Percentiles rank a stretch among this genome's conserved stretches.
Evolutionary conservation across 2,329 filamentous ascomycete species (phyloP).

Genomic region (Neofusicoccum sp.): DNA sequence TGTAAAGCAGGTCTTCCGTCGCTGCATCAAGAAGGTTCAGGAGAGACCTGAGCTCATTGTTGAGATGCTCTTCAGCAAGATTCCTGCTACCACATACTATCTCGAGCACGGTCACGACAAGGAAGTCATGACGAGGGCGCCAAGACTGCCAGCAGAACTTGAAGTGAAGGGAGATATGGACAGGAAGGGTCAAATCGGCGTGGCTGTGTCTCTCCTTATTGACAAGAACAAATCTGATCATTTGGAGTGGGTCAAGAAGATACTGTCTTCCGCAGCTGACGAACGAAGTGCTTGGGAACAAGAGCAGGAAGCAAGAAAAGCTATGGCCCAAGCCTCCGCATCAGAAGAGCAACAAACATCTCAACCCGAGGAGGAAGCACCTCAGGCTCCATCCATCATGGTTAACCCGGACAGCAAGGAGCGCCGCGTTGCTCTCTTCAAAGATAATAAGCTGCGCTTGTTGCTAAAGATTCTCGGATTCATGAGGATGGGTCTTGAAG

Average conservation of each 20-base stretch:
- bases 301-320: constrained; percentile 61
- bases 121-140: constrained; percentile 64
- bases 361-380: constrained; percentile 23
- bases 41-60: constrained; percentile 82
- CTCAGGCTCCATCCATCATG: constrained; percentile 50
- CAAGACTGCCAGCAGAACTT: constrained; percentile 73
- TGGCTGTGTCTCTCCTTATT: constrained; percentile 75
- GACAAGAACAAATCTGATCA: constrained; percentile 75
- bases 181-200: constrained; percentile 66
- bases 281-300: constrained; percentile 77
- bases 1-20: constrained; percentile 76
- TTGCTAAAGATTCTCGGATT: constrained; percentile 76
- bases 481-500: constrained; percentile 62
- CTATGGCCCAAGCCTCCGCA: constrained; percentile 14
- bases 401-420: constrained; percentile 61
- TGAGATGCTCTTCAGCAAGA: constrained; percentile 94
- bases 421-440: constrained; percentile 75
- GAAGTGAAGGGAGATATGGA: constrained; percentile 74
- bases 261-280: constrained; percentile 64
- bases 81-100: constrained; percentile 76
- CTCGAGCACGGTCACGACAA: constrained; percentile 88
- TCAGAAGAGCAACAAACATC: constrained; percentile 7
- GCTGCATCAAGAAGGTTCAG: constrained; percentile 79
- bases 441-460: constrained; percentile 81
- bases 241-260: constrained; percentile 77